phyloP scores from a whole-genome alignment of 768 basidiomycete species.

The Xerocomus brunneocitrinus region DNA sequence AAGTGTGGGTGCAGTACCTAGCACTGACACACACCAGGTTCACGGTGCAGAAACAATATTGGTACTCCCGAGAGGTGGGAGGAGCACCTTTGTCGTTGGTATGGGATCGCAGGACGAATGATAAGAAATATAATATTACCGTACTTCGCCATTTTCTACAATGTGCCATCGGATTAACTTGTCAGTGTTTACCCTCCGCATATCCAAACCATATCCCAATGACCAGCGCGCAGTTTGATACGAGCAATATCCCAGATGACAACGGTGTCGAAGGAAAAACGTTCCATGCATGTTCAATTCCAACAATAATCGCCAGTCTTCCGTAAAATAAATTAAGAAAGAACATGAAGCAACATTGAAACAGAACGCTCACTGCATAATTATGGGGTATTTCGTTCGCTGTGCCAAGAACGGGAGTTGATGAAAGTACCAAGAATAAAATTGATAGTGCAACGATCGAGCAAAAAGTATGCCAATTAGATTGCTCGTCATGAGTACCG shows the following conservation, averaged over 20 bases:
- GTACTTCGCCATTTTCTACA: background rate
- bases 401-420: constrained; percentile 82
- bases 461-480: constrained; percentile 89
- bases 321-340: background rate
- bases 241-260: constrained; percentile 55
- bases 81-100: constrained; percentile 74
- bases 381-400: constrained; percentile 61
- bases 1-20: constrained; percentile 45
- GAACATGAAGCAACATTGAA: background rate
- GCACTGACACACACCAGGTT: constrained; percentile 74
- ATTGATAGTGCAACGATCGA: constrained; percentile 95
- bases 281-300: constrained; percentile 86
- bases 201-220: constrained; percentile 53
- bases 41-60: constrained; percentile 80
- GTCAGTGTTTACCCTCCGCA: constrained; percentile 33
- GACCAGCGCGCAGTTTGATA: constrained; percentile 49
- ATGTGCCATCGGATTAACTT: background rate
- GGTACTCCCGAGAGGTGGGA: constrained; percentile 77
- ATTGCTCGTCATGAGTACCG: constrained; percentile 86
- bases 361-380: constrained; percentile 50
- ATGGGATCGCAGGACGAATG: constrained; percentile 48
- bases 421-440: constrained; percentile 96
- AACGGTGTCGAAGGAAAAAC: constrained; percentile 73
- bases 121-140: background rate
- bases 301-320: constrained; percentile 56